These are phyloP conservation scores for Chaetothyriales sp. DNA, from an alignment of 2,329 filamentous ascomycete genomes.

Conservation along the genomic window DNA sequence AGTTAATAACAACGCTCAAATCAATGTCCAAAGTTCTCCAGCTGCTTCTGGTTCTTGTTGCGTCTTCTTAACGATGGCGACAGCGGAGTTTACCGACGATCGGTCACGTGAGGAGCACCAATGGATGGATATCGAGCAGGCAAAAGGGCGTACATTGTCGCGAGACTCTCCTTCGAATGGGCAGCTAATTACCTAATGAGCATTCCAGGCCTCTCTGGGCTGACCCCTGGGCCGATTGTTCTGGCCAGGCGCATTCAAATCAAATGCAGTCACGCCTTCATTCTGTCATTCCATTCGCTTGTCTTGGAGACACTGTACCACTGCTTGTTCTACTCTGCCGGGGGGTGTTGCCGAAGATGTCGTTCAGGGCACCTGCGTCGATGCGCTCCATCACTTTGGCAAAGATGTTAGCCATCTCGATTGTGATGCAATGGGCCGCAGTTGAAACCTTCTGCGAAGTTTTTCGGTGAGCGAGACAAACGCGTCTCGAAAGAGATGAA, in stretches of 20 bases:
- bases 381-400: conserved; percentile 10
- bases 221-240: not conserved
- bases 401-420: not conserved
- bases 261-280: not conserved
- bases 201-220: not conserved
- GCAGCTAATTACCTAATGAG: not conserved
- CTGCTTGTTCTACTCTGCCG: conserved; percentile 50
- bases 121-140: not conserved
- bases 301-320: conserved; percentile 87
- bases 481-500: too few relatives aligned
- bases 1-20: too few relatives aligned
- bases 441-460: not conserved
- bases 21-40: not conserved
- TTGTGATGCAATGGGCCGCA: not conserved
- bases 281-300: too few relatives aligned
- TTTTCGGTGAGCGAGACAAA: too few relatives aligned
- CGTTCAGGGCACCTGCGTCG: conserved; percentile 20
- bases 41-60: not conserved
- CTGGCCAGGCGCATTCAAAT: not conserved
- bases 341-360: conserved; percentile 60
- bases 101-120: not conserved
- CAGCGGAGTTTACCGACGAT: not conserved
- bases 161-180: not conserved
- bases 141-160: not conserved
- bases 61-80: not conserved